phyloP scores from a whole-genome alignment of 306 rosid species.

The Urtica urens region DNA sequence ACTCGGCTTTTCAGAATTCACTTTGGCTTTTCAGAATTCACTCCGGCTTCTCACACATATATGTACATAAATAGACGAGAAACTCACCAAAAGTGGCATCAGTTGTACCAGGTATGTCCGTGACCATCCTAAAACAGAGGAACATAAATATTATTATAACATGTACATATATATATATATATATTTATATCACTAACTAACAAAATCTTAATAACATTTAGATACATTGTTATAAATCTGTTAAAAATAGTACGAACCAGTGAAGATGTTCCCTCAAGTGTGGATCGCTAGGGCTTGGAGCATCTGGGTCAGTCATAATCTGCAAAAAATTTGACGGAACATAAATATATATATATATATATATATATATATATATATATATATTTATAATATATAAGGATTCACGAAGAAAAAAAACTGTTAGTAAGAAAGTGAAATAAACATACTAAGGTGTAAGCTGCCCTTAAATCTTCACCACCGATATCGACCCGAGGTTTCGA shows the following conservation, averaged over 20 bases:
- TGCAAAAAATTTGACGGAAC: conserved; percentile 10
- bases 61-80: no score
- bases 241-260: conserved; percentile 36
- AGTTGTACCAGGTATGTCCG: conserved; percentile 90
- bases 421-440: not conserved
- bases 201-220: no score
- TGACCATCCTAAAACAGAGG: conserved; percentile 54
- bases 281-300: conserved; percentile 94
- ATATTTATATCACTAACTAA: no score
- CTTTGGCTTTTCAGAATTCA: no score
- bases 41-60: no score
- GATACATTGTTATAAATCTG: no score
- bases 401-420: not conserved
- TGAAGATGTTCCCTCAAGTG: conserved; percentile 68
- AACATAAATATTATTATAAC: not conserved
- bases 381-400: not conserved
- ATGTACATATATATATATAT: no score
- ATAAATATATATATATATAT: not conserved
- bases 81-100: conserved; percentile 69
- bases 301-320: conserved; percentile 96
- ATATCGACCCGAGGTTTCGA: conserved; percentile 65
- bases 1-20: no score
- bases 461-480: conserved; percentile 70
- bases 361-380: not conserved
- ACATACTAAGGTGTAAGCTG: conserved; percentile 67